Base-by-base conservation (phyloP, 2,329 filamentous ascomycete species). In the Ceratocystis albifundus region DNA sequence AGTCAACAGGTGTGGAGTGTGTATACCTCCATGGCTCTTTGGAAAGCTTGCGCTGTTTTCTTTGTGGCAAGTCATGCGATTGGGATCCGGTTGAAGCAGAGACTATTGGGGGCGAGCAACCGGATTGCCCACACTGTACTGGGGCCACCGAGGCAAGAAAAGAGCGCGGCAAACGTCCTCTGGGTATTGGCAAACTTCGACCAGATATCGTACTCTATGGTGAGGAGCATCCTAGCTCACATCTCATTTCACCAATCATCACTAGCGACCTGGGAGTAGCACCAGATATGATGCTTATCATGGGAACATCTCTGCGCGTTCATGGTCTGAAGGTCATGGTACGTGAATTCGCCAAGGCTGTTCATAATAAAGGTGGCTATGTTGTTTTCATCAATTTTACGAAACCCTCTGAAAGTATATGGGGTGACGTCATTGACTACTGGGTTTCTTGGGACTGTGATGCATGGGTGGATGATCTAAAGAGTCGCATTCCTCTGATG, bases 401-500 rank as follows among this genome's bases (percentile, higher is more conserved):
- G 1, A 87, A 87, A 71, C 86, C 87, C 0, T 80, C 87, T 0
- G 86, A 88, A 71, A 89, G 87, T 71, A 82, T 80, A 0, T 90
- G 87, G 87, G 83, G 85, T 0, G 86, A 88, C 65, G 76, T 88
- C 0, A 86, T 90, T 65, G 87, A 90, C 74, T 88, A 86, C 69
- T 89, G 86, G 83, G 80, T 90, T 0, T 80, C 87, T 69, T 88
- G 86, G 86, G 87, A 89, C 71, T 89, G 87, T 68, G 87, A 90
- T 70, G 83, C 83, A 3, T 90, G 87, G 87, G 86, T 89, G 0
- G 74, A 79, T 8, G 84, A 88, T 71, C 72, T 89, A 65, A 83
- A 81, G 68, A 74, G 76, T 63, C 80, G 82, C 65, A 80, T 85
- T 66, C 81, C 84, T 1, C 79, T 80, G 61, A 75, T 88, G 3